These are phyloP conservation scores for Zymoseptoria passerinii DNA, from an alignment of 2,329 filamentous ascomycete species.

Conservation along the genomic window DNA sequence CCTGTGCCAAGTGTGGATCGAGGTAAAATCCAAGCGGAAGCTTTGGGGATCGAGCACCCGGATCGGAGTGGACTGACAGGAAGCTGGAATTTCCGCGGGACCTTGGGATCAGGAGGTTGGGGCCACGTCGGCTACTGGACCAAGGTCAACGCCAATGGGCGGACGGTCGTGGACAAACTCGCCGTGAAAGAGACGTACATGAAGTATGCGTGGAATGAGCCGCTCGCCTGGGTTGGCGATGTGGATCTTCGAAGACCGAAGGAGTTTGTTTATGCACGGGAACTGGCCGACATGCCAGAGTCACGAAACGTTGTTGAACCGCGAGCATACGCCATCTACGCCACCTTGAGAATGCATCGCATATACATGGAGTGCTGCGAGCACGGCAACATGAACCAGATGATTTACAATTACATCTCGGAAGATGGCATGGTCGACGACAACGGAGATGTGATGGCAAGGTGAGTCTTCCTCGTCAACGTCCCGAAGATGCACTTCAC, in stretches of 20 bases:
- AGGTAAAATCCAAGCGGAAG: background rate
- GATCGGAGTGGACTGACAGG: background rate
- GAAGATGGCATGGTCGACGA: background rate
- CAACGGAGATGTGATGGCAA: background rate
- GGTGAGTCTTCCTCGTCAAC: background rate
- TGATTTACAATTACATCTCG: background rate
- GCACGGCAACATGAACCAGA: background rate
- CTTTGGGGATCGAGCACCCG: background rate
- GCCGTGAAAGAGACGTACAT: background rate
- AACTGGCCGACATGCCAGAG: background rate
- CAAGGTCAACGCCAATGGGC: background rate
- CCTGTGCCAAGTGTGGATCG: too few relatives aligned
- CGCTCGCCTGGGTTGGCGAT: background rate
- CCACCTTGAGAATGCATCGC: background rate
- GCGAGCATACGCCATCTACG: background rate
- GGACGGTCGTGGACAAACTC: background rate
- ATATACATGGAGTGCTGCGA: background rate
- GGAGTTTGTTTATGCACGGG: background rate
- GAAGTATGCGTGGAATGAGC: background rate
- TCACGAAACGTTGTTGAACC: background rate
- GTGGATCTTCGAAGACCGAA: background rate
- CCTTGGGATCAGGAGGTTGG: background rate
- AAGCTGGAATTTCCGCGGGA: background rate
- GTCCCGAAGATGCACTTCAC: background rate
- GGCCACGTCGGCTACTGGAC: background rate